Evolutionary conservation across 2,329 filamentous ascomycete species (phyloP).

Genomic region (Beauveria bassiana): DNA sequence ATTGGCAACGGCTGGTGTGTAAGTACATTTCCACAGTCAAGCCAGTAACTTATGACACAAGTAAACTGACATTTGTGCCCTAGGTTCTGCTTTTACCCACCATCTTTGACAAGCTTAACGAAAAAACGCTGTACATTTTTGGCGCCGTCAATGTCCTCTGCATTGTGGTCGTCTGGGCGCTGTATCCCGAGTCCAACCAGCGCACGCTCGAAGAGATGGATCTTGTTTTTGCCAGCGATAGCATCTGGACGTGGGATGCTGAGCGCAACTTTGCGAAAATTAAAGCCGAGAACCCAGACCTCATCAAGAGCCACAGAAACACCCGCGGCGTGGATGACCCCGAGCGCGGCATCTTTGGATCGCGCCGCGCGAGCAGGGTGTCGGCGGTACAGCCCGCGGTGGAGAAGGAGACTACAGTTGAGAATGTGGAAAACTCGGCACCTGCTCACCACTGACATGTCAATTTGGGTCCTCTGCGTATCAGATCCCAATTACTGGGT

Average conservation of each 20-base stretch:
- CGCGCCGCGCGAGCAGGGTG: slow-evolving; percentile 3
- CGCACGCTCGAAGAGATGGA: slow-evolving; percentile 71
- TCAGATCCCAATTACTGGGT: no score
- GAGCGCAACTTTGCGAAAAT: slow-evolving; percentile 56
- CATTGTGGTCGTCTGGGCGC: slow-evolving; percentile 63
- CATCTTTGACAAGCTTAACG: slow-evolving; percentile 57
- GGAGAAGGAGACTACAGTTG: not conserved
- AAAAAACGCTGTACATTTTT: slow-evolving; percentile 70
- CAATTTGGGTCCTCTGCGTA: no score
- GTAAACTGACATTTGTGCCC: not conserved
- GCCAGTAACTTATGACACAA: not conserved
- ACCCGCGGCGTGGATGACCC: slow-evolving; percentile 14
- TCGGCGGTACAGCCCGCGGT: not conserved
- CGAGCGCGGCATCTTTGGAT: slow-evolving; percentile 16
- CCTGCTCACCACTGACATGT: not conserved
- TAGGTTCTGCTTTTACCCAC: slow-evolving; percentile 43
- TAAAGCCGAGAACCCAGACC: slow-evolving; percentile 51
- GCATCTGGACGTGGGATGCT: slow-evolving; percentile 63
- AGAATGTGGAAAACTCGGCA: not conserved
- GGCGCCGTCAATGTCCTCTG: slow-evolving; percentile 57
- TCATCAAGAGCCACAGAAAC: slow-evolving; percentile 16
- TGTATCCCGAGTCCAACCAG: slow-evolving; percentile 69
- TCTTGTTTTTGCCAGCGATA: slow-evolving; percentile 59
- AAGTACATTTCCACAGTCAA: slow-evolving; percentile 7
- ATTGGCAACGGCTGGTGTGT: slow-evolving; percentile 62